These are phyloP conservation scores for Aureobasidium sp. DNA, from an alignment of 2,329 filamentous ascomycete genomes.

Conservation along the genomic window DNA sequence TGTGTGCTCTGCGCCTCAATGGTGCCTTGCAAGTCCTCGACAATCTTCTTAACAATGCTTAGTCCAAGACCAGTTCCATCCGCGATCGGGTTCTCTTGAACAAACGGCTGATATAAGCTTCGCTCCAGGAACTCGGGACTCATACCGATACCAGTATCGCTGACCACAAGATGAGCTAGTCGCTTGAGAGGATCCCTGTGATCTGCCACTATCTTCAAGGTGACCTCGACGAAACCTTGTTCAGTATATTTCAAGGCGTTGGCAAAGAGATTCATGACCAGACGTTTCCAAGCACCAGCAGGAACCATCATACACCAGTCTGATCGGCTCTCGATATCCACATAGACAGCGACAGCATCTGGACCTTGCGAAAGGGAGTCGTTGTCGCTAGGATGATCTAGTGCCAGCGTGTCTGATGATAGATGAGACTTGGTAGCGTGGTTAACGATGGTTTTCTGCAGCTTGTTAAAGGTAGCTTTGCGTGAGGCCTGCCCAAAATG, in stretches of 20 bases:
- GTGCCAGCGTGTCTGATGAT: background rate
- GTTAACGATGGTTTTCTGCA: background rate
- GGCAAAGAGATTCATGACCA: conserved; percentile 41
- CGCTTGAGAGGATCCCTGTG: background rate
- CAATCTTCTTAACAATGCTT: conserved; percentile 29
- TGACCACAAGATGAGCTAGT: conserved; percentile 16
- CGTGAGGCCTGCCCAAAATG: conserved; percentile 7
- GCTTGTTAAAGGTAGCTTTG: background rate
- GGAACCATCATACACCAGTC: conserved; percentile 5
- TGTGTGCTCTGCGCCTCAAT: conserved; percentile 17
- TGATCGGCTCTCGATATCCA: conserved; percentile 1
- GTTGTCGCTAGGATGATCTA: background rate
- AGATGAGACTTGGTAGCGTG: background rate
- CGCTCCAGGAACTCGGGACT: conserved; percentile 25
- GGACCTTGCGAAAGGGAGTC: background rate
- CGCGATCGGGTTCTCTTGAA: conserved; percentile 28
- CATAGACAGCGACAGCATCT: background rate
- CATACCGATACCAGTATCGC: conserved; percentile 32
- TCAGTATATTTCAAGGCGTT: conserved; percentile 43
- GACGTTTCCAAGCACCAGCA: conserved; percentile 31
- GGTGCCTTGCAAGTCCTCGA: conserved; percentile 22
- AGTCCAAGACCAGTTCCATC: conserved; percentile 31
- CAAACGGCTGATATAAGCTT: conserved; percentile 28
- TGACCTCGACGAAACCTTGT: conserved; percentile 31
- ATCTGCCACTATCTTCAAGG: background rate